phyloP scores from a whole-genome alignment of 495 filamentous ascomycete genomes.

The Penicillium verhagenii region DNA sequence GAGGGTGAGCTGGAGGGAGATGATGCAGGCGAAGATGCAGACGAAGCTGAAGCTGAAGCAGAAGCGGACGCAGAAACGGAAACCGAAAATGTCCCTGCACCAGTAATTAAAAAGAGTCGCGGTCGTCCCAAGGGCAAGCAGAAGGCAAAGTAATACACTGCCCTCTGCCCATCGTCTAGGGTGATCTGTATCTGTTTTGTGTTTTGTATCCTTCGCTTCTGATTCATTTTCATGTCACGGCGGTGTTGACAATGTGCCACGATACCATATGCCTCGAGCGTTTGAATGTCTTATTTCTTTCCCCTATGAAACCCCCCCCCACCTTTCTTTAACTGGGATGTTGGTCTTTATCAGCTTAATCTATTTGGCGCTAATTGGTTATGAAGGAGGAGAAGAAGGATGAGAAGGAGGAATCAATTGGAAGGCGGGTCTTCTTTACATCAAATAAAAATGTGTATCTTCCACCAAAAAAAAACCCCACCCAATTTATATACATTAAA shows the following conservation, averaged over 20 bases:
- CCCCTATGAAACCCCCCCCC: too few species aligned
- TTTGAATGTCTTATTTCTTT: background rate
- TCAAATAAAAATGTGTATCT: background rate
- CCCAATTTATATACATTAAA: too few species aligned
- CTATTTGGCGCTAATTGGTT: background rate
- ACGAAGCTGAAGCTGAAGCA: constrained; percentile 12
- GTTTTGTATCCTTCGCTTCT: background rate
- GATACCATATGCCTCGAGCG: constrained; percentile 22
- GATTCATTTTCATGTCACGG: constrained; percentile 5
- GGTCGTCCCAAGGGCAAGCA: constrained; percentile 44
- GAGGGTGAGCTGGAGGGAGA: background rate
- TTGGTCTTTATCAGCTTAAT: background rate
- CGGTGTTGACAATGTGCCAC: constrained; percentile 18
- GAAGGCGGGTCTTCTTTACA: background rate
- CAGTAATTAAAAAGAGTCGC: constrained; percentile 19
- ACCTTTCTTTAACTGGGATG: constrained; percentile 3
- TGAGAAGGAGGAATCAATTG: background rate
- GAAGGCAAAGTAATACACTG: constrained; percentile 27
- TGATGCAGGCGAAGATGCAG: constrained; percentile 23
- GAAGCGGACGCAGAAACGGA: constrained; percentile 16
- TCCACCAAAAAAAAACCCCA: too few species aligned
- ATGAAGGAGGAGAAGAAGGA: background rate
- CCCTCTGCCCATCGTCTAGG: too few species aligned
- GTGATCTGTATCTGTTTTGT: background rate
- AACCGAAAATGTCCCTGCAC: constrained; percentile 1